These are phyloP conservation scores for Aegilops bicornis DNA, from an alignment of 176 grass and related monocot genomes.

Conservation along the genomic window DNA sequence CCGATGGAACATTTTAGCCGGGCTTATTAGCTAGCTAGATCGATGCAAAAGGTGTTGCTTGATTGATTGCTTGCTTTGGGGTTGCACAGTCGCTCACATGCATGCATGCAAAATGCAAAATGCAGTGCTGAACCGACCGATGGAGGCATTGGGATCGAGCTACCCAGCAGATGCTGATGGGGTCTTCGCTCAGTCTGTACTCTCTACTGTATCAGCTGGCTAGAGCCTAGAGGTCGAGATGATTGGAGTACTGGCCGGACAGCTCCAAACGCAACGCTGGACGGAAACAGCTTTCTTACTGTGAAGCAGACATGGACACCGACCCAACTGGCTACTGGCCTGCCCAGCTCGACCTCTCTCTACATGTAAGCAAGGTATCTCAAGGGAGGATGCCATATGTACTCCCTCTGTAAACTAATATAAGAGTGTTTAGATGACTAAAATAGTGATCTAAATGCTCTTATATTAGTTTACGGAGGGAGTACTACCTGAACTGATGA, in stretches of 20 bases:
- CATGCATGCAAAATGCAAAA: background rate
- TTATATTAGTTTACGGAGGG: too few species aligned
- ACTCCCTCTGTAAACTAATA: too few species aligned
- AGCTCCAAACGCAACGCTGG: background rate
- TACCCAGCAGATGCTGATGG: background rate
- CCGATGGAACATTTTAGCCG: background rate
- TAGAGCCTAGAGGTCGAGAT: background rate
- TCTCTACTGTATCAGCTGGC: background rate
- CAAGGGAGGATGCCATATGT: background rate
- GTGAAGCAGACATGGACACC: slow-evolving; percentile 5
- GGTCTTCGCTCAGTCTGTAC: background rate
- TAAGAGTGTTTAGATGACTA: too few species aligned
- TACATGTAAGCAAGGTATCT: background rate
- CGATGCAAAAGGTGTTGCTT: background rate
- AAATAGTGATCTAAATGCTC: too few species aligned
- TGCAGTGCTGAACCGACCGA: background rate
- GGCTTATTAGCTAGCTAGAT: background rate
- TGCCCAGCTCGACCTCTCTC: too few species aligned
- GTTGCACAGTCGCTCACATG: background rate
- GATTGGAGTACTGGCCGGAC: background rate
- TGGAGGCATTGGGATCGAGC: background rate
- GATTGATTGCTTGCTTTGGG: background rate
- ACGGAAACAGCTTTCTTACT: background rate
- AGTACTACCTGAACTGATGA: too few species aligned
- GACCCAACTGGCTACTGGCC: background rate